Evolutionary conservation across 306 rosid species (phyloP).

Genomic region (Rubus parviflorus): DNA sequence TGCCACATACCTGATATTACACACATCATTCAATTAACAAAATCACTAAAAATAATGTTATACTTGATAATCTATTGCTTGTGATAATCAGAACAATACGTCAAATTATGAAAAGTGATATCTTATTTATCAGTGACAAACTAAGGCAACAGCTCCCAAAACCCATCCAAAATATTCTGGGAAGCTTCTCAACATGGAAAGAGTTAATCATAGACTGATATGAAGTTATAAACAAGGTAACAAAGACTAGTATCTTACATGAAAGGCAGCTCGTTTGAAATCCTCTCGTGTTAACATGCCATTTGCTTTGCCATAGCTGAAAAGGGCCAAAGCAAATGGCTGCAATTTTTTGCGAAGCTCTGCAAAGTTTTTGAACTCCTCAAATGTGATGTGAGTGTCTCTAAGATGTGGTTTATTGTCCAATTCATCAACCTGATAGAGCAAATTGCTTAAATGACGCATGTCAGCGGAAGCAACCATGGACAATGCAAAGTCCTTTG

Average conservation of each 20-base stretch:
- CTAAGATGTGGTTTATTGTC: conserved; percentile 42
- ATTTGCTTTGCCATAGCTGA: conserved; percentile 78
- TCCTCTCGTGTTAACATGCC: conserved; percentile 65
- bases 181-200: background rate
- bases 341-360: conserved; percentile 62
- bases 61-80: background rate
- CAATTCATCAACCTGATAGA: conserved; percentile 59
- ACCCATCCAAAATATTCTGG: background rate
- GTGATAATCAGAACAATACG: background rate
- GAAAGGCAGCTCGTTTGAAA: conserved; percentile 82
- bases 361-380: conserved; percentile 79
- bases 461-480: conserved; percentile 88
- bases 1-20: conserved; percentile 67
- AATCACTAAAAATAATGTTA: background rate
- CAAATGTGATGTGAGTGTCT: conserved; percentile 59
- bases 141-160: conserved; percentile 1
- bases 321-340: conserved; percentile 79
- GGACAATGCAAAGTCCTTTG: conserved; percentile 88
- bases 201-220: background rate
- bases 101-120: background rate
- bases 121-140: background rate
- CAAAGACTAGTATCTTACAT: conserved; percentile 42
- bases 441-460: conserved; percentile 56
- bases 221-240: conserved; percentile 18
- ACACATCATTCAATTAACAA: conserved; percentile 3